These are phyloP conservation scores for Sporisorium iseilematis-ciliati DNA, from an alignment of 1,284 basidiomycete species.

Conservation along the genomic window DNA sequence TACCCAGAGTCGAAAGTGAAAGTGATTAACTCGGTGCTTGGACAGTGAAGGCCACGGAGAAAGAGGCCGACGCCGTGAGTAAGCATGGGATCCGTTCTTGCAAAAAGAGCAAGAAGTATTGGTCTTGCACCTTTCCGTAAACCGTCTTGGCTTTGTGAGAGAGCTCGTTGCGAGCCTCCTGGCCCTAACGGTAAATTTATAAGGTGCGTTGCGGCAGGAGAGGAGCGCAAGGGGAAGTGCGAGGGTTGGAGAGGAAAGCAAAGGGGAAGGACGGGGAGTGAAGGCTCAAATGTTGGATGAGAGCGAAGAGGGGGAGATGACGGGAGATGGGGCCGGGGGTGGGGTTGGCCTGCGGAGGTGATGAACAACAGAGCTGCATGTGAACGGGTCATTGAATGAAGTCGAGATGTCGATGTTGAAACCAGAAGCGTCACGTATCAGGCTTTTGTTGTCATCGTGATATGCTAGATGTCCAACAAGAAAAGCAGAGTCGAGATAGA, in stretches of 20 bases:
- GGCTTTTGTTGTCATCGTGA: not conserved
- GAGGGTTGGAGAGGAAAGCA: not conserved
- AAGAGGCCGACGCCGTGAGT: slow-evolving; percentile 48
- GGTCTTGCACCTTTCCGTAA: slow-evolving; percentile 59
- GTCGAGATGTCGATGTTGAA: not conserved
- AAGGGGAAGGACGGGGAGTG: not conserved
- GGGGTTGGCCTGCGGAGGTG: not conserved
- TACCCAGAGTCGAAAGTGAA: slow-evolving; percentile 62
- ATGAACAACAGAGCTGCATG: not conserved
- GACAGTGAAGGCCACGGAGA: slow-evolving; percentile 41
- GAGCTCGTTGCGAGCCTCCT: not conserved
- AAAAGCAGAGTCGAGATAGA: too few relatives aligned
- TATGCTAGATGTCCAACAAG: not conserved
- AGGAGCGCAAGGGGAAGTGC: not conserved
- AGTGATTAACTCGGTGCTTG: slow-evolving; percentile 53
- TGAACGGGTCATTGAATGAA: not conserved
- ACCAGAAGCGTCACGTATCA: not conserved
- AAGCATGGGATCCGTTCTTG: slow-evolving; percentile 50
- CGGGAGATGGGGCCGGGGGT: not conserved
- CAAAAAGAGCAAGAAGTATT: slow-evolving; percentile 20
- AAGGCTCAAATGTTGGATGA: too few relatives aligned
- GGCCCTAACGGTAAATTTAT: slow-evolving; percentile 33
- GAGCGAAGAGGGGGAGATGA: not conserved
- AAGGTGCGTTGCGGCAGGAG: slow-evolving; percentile 23
- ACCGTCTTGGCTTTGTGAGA: slow-evolving; percentile 23